Percentiles rank a stretch among this genome's conserved stretches.
These are phyloP conservation scores for Coniosporium tulheliwenetii DNA, from an alignment of 2,329 filamentous ascomycete species.

Conservation along the genomic window DNA sequence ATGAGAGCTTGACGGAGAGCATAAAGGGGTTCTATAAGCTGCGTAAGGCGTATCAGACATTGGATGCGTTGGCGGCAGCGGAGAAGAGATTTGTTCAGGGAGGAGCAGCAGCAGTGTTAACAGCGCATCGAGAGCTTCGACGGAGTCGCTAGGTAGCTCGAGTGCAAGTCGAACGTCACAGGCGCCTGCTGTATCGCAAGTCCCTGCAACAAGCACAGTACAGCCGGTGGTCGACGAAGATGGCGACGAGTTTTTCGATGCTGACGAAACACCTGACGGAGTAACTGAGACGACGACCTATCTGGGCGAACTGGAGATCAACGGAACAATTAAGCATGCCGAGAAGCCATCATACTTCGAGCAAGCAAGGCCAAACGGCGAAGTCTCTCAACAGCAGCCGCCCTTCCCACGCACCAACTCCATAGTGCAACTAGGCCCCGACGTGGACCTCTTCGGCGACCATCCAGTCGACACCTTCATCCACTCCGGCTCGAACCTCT, in stretches of 20 bases:
- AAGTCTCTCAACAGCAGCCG: background rate
- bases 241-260: conserved; percentile 41
- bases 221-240: conserved; percentile 16
- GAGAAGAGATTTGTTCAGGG: conserved; percentile 45
- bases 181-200: background rate
- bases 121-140: conserved; percentile 2
- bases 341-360: too few species aligned
- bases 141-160: conserved; percentile 12
- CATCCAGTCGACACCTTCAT: conserved; percentile 76
- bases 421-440: conserved; percentile 29
- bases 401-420: background rate
- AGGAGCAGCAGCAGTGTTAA: conserved; percentile 9
- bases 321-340: too few species aligned
- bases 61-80: conserved; percentile 63
- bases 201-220: background rate
- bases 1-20: conserved; percentile 82
- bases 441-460: conserved; percentile 46
- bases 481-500: conserved; percentile 76
- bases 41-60: conserved; percentile 69
- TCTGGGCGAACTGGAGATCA: conserved; percentile 14
- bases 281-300: conserved; percentile 31
- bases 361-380: conserved; percentile 3
- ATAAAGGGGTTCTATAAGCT: conserved; percentile 88
- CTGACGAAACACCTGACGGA: conserved; percentile 31
- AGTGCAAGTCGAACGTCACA: background rate